These are phyloP conservation scores for Silybum marianum DNA, from an alignment of 129 eudicot genomes.

Conservation along the genomic window DNA sequence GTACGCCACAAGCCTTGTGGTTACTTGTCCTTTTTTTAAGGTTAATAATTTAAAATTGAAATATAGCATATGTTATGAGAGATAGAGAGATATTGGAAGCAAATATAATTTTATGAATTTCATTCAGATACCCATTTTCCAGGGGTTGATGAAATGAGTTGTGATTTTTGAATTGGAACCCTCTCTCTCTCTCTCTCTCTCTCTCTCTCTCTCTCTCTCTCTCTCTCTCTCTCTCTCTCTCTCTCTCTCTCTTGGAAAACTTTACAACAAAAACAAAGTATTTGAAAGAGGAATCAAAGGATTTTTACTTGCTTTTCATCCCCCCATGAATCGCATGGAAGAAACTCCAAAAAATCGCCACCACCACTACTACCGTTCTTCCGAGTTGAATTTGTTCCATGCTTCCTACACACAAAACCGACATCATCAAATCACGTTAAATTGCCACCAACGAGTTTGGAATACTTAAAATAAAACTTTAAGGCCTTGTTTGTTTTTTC, in stretches of 20 bases:
- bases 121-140: slow-evolving; percentile 4
- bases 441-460: no score
- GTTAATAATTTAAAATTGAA: neutral
- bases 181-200: neutral
- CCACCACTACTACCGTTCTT: slow-evolving; percentile 60
- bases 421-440: neutral
- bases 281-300: neutral
- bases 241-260: slow-evolving; percentile 3
- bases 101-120: neutral
- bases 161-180: neutral
- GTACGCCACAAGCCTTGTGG: no score
- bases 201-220: neutral
- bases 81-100: neutral
- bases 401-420: slow-evolving; percentile 64
- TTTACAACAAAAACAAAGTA: slow-evolving; percentile 3
- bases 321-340: neutral
- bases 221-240: neutral
- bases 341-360: neutral
- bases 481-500: no score
- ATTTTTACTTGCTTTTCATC: neutral
- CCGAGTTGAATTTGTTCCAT: slow-evolving; percentile 95
- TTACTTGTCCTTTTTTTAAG: neutral
- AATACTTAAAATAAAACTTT: no score
- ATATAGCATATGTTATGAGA: neutral
- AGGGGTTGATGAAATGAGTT: neutral